Evolutionary conservation across 768 basidiomycete species (phyloP).

Genomic region (Termitomyces sp.): DNA sequence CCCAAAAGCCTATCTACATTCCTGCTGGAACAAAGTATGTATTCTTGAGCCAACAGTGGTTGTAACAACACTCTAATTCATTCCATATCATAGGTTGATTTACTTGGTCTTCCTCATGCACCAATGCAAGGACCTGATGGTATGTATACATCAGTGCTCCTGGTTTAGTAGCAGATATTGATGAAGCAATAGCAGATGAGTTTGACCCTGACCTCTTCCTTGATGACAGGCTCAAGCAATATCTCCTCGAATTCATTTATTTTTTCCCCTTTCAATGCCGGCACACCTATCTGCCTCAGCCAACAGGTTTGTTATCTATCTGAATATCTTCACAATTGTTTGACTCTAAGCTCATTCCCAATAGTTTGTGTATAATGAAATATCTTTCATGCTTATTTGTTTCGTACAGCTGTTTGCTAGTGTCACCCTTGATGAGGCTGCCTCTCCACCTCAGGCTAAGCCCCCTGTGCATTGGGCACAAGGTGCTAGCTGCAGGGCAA

Average conservation of each 20-base stretch:
- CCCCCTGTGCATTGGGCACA: constrained; percentile 46
- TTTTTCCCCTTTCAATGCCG: constrained; percentile 65
- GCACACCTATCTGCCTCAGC: constrained; percentile 56
- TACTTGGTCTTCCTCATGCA: constrained; percentile 69
- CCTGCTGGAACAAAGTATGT: constrained; percentile 44
- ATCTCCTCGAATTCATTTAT: constrained; percentile 63
- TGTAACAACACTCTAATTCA: not conserved
- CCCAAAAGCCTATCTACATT: constrained; percentile 49
- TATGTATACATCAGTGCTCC: constrained; percentile 16
- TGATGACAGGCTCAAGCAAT: constrained; percentile 58
- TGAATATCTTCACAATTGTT: not conserved
- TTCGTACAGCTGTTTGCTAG: constrained; percentile 55
- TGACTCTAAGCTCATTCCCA: not conserved
- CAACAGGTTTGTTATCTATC: constrained; percentile 37
- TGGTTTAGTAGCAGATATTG: not conserved
- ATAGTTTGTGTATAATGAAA: constrained; percentile 57
- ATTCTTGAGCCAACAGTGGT: not conserved
- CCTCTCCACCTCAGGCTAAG: constrained; percentile 40
- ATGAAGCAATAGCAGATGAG: constrained; percentile 42
- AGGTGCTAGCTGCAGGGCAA: constrained; percentile 41
- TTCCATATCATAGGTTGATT: constrained; percentile 24
- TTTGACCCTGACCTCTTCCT: constrained; percentile 74
- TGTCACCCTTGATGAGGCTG: constrained; percentile 42
- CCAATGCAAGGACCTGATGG: constrained; percentile 62
- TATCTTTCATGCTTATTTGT: constrained; percentile 62